Conservation (phyloP, 805 yeast genomes). For the Yarrowia porcina region DNA sequence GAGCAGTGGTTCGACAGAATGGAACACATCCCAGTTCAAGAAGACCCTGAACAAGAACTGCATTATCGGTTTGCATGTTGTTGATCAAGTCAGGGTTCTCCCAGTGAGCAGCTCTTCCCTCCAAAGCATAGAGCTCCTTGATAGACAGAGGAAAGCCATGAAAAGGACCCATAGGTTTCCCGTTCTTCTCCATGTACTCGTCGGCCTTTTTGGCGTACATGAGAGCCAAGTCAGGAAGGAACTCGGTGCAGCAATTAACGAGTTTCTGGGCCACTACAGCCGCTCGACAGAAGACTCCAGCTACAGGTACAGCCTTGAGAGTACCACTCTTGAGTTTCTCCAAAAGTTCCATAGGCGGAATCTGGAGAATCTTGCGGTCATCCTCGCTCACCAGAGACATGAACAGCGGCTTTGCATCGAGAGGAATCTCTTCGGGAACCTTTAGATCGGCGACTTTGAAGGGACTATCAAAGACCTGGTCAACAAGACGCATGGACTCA, state of each 20-base stretch:
- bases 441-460: constrained; percentile 5
- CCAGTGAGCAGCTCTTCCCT: constrained; percentile 49
- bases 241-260: constrained; percentile 40
- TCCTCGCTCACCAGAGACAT: background rate
- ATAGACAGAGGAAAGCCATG: constrained; percentile 67
- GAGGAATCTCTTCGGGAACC: constrained; percentile 15
- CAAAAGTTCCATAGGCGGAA: constrained; percentile 12
- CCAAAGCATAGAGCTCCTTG: constrained; percentile 50
- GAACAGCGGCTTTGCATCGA: constrained; percentile 10
- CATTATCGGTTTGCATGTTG: constrained; percentile 37
- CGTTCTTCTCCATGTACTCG: constrained; percentile 46
- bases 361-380: background rate
- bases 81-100: constrained; percentile 42
- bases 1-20: constrained; percentile 53
- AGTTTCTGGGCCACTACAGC: constrained; percentile 59
- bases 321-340: background rate
- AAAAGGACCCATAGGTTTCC: constrained; percentile 55
- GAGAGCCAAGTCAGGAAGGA: constrained; percentile 57
- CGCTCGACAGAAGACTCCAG: constrained; percentile 55
- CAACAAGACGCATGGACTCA: constrained; percentile 2
- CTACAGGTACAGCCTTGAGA: constrained; percentile 45
- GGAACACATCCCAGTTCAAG: constrained; percentile 52
- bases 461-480: background rate
- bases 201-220: constrained; percentile 55
- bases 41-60: constrained; percentile 44